Conservation (phyloP, 768 basidiomycete species). For the Filobasidium wieringae region DNA sequence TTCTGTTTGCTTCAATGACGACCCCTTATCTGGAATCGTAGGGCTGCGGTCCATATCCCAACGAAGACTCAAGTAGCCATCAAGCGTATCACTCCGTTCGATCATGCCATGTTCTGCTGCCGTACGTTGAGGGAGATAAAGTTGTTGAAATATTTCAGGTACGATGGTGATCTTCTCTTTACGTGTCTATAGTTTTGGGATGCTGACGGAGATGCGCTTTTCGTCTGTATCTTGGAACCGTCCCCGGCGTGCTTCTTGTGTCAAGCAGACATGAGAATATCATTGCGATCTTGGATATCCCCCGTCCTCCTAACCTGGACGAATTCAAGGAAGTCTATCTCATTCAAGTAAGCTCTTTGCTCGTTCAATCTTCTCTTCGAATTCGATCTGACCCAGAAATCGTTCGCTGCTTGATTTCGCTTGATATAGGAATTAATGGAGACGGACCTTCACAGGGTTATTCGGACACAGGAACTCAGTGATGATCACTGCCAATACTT, state of each 20-base stretch:
- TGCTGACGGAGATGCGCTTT: background rate
- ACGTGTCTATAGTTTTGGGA: background rate
- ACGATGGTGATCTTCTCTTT: constrained; percentile 18
- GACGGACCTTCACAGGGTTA: constrained; percentile 91
- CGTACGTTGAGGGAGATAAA: constrained; percentile 82
- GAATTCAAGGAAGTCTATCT: constrained; percentile 76
- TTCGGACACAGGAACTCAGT: constrained; percentile 83
- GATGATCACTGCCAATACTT: constrained; percentile 91
- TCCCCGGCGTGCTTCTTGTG: too few relatives aligned
- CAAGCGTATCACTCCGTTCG: constrained; percentile 91
- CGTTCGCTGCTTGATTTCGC: background rate
- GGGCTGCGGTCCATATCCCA: constrained; percentile 72
- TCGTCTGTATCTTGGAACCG: too few relatives aligned
- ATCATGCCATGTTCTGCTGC: constrained; percentile 89
- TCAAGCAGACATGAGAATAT: constrained; percentile 47
- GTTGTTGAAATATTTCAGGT: constrained; percentile 49
- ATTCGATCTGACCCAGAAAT: too few relatives aligned
- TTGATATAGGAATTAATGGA: constrained; percentile 62
- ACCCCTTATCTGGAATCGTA: too few relatives aligned
- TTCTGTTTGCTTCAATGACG: background rate
- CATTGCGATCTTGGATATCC: constrained; percentile 78
- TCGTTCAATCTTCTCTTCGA: background rate
- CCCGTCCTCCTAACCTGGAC: constrained; percentile 69
- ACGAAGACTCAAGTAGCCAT: constrained; percentile 88
- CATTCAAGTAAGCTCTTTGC: constrained; percentile 29